These are phyloP conservation scores for Syncephalis fuscata DNA, from an alignment of 371 early-diverging fungal species.

Conservation along the genomic window DNA sequence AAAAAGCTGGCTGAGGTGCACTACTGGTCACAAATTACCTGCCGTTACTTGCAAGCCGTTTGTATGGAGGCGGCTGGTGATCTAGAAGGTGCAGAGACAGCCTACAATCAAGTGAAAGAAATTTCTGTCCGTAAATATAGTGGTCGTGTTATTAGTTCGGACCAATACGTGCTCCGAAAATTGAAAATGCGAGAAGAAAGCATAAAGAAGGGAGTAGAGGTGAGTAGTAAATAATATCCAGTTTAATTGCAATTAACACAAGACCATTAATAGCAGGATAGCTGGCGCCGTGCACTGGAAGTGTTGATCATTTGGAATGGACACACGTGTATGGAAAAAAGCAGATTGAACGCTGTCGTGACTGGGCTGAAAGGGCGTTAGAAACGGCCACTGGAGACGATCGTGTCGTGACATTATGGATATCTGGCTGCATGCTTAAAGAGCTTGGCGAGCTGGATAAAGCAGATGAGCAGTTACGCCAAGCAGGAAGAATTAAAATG, in stretches of 20 bases:
- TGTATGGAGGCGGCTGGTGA: too few species aligned
- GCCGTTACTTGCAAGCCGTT: too few species aligned
- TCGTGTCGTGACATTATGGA: constrained; percentile 2
- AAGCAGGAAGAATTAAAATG: constrained; percentile 28
- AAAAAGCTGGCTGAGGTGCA: too few species aligned
- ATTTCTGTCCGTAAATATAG: constrained; percentile 25
- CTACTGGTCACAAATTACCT: too few species aligned
- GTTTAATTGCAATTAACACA: too few species aligned
- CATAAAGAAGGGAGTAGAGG: too few species aligned
- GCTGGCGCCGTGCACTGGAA: constrained; percentile 29
- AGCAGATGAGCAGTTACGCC: constrained; percentile 27
- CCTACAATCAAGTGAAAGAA: constrained; percentile 26
- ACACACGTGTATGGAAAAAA: constrained; percentile 27
- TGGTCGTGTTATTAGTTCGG: constrained; percentile 29
- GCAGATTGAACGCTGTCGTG: constrained; percentile 7
- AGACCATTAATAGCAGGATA: constrained; percentile 37
- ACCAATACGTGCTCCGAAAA: constrained; percentile 29
- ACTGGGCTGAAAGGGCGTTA: constrained; percentile 17
- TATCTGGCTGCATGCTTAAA: neutral
- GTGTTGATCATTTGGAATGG: constrained; percentile 35
- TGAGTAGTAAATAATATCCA: too few species aligned
- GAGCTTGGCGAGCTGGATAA: too few species aligned
- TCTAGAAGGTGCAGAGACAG: too few species aligned
- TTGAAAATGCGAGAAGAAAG: constrained; percentile 28
- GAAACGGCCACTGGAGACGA: constrained; percentile 5